phyloP scores from a whole-genome alignment of 441 rosid genomes.

The Syzygium syzygioides region DNA sequence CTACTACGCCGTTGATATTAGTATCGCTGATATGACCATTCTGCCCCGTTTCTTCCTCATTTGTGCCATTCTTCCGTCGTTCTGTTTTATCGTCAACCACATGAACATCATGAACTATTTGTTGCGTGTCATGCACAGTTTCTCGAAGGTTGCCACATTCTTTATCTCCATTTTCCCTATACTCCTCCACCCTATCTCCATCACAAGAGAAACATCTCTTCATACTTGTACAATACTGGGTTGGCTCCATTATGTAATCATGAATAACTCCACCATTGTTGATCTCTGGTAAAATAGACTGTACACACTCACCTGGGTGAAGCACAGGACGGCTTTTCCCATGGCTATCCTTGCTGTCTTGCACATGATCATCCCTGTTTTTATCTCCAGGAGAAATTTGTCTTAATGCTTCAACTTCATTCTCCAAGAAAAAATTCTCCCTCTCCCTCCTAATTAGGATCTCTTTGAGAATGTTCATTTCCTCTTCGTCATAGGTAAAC shows the following conservation, averaged over 20 bases:
- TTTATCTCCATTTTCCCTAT: constrained; percentile 14
- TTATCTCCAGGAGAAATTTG: constrained; percentile 24
- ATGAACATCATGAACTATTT: constrained; percentile 50
- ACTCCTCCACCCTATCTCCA: constrained; percentile 20
- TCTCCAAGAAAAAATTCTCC: constrained; percentile 54
- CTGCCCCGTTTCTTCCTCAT: constrained; percentile 7
- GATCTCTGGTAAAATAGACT: constrained; percentile 1
- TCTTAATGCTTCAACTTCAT: constrained; percentile 44
- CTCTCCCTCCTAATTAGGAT: constrained; percentile 49
- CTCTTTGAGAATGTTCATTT: constrained; percentile 57
- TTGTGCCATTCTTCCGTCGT: constrained; percentile 2
- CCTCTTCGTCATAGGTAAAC: constrained; percentile 59
- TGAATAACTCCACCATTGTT: neutral
- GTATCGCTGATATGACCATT: constrained; percentile 3
- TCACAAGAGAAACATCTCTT: constrained; percentile 4
- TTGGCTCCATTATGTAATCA: neutral
- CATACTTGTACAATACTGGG: constrained; percentile 1
- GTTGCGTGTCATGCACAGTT: constrained; percentile 27
- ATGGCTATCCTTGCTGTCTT: neutral
- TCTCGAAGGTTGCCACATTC: constrained; percentile 1
- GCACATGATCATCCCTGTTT: neutral
- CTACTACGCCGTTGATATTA: neutral
- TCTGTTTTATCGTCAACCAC: constrained; percentile 40
- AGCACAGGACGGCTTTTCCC: constrained; percentile 9
- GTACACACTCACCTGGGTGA: constrained; percentile 15